Evolutionary conservation across 768 basidiomycete species (phyloP), one percentile per base, ranked within the genome.

Genomic region (Pholiota microspora): DNA sequence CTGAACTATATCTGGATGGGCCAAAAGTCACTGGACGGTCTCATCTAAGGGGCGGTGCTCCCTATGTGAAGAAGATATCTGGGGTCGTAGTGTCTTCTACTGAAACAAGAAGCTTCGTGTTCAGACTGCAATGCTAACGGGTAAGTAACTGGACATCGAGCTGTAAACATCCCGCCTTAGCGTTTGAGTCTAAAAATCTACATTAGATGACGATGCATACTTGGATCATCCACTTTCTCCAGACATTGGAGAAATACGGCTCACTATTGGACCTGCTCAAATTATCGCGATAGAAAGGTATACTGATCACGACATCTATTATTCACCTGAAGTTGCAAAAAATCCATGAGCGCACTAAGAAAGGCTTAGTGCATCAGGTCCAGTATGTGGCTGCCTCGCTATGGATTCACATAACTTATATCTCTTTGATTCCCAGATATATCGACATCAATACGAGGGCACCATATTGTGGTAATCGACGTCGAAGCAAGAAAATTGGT

Each of bases 201-300:
- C 18, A 9, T 5, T 28, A 51, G 50, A 51, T 42, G 50, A 51
- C 16, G 50, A 51, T 18, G 18, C 15, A 3, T 51, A 51, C 32
- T 10, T 44, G 4, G 27, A 51, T n/a, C n/a, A 42, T 10, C 13
- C 40, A 4, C 4, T 4, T 3, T 40, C n/a, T 13, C 24, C 25
- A 12, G 28, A 15, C 4, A 24, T 51, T 13, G 50, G 50, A 18
- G 50, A 51, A 44, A 51, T 51, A 16, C 42, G 44, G 23, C 18
- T 49, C 24, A 9, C 36, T 7, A 8, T 51, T 21, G 5, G 2
- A 13, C 40, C 12, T 23, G 23, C 12, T 21, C 25, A 44, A 42
- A 16, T 28, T 29, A 12, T 4, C 38, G 0, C 16, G 2, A 15
- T 5, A 27, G 18, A 6, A 16, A 31, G 13, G 31, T 49, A n/a